Percentiles rank a stretch among this genome's conserved stretches.
Evolutionary conservation across 2,329 filamentous ascomycete species (phyloP).

Genomic region (Gaeumannomyces sp.): DNA sequence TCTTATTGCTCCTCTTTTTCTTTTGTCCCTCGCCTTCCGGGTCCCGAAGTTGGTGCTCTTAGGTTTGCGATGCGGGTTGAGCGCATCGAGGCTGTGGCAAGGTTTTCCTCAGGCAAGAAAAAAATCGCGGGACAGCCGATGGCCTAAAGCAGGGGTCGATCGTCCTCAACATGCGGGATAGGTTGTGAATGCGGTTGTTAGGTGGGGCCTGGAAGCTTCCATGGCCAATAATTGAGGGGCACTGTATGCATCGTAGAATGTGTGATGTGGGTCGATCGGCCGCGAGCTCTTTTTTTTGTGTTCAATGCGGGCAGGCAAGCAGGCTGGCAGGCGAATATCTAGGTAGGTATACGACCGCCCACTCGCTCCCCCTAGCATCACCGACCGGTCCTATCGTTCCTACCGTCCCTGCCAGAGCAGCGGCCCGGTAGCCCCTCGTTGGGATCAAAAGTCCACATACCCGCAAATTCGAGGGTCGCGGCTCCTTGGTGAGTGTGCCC

Average conservation of each 20-base stretch:
- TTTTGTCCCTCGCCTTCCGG: background rate
- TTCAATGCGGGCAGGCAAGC: background rate
- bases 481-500: no score
- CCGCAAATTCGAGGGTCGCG: no score
- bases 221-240: slow-evolving; percentile 1
- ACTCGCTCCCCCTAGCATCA: no score
- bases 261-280: background rate
- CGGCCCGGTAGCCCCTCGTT: no score
- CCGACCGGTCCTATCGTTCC: no score
- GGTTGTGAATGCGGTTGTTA: background rate
- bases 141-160: background rate
- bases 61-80: background rate
- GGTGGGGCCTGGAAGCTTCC: background rate
- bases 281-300: background rate
- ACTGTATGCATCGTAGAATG: background rate
- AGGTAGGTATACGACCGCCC: no score
- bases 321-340: background rate
- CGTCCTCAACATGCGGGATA: background rate
- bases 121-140: background rate
- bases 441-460: no score
- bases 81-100: background rate
- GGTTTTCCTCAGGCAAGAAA: background rate
- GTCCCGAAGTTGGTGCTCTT: background rate
- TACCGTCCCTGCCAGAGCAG: no score
- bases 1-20: background rate